These are phyloP conservation scores for Zasmidium angulare DNA, from an alignment of 2,329 filamentous ascomycete genomes.

Conservation along the genomic window DNA sequence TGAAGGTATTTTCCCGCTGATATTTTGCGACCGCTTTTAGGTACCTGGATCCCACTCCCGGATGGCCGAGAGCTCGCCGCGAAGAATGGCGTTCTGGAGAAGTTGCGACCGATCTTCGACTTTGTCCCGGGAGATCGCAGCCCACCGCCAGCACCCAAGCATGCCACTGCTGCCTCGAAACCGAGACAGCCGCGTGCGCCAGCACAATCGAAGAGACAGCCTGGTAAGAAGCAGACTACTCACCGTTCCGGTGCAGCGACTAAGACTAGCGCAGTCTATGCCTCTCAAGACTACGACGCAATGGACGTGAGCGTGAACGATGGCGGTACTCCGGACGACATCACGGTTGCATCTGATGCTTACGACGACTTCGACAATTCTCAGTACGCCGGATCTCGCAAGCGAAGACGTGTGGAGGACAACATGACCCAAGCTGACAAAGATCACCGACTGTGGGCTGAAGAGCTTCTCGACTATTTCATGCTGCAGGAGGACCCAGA, in stretches of 20 bases:
- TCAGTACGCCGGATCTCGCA: conserved; percentile 61
- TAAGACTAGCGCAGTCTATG: conserved; percentile 59
- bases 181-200: conserved; percentile 68
- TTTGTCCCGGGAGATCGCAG: conserved; percentile 81
- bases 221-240: conserved; percentile 19
- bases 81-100: conserved; percentile 82
- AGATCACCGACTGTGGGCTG: conserved; percentile 86
- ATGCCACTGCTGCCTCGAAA: conserved; percentile 68
- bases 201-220: conserved; percentile 21
- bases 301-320: conserved; percentile 30
- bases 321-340: conserved; percentile 80
- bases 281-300: conserved; percentile 42
- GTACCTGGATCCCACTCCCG: conserved; percentile 92
- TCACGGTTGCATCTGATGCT: conserved; percentile 79
- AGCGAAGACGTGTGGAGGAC: conserved; percentile 74
- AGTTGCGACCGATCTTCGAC: conserved; percentile 84
- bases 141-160: conserved; percentile 90
- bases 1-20: background rate
- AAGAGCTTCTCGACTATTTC: conserved; percentile 94
- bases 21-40: conserved; percentile 44
- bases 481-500: conserved; percentile 56
- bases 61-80: conserved; percentile 79
- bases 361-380: conserved; percentile 78
- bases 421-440: conserved; percentile 64
- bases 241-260: conserved; percentile 35